Percentiles rank a stretch among this genome's conserved stretches.
Evolutionary conservation across 768 basidiomycete genomes (phyloP).

Genomic region (Auriscalpium vulgare): DNA sequence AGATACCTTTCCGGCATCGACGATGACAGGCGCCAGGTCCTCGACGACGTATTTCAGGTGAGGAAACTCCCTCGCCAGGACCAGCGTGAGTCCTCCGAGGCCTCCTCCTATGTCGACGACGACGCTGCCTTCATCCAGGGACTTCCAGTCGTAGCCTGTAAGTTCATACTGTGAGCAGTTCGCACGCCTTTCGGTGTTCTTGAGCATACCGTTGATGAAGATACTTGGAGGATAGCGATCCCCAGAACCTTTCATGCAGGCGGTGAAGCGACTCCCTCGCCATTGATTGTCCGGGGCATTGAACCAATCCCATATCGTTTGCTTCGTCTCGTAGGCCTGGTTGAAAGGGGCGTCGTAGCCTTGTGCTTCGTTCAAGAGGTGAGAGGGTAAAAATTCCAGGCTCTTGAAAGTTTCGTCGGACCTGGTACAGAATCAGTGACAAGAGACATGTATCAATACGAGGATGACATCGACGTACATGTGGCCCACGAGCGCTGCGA

Average conservation of each 20-base stretch:
- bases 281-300: not conserved
- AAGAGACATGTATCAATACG: not conserved
- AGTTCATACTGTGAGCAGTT: not conserved
- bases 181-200: too few species aligned
- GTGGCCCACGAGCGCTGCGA: constrained; percentile 15
- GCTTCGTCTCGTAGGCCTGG: not conserved
- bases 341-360: not conserved
- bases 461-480: constrained; percentile 5
- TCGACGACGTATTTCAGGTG: constrained; percentile 30
- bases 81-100: constrained; percentile 29
- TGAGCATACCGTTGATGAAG: not conserved
- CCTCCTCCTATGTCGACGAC: constrained; percentile 37
- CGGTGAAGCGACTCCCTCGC: constrained; percentile 1
- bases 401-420: constrained; percentile 3
- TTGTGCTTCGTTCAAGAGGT: not conserved
- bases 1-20: not conserved
- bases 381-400: not conserved
- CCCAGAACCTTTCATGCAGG: not conserved
- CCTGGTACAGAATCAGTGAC: not conserved
- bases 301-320: not conserved
- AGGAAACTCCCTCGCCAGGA: constrained; percentile 27
- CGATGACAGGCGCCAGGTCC: constrained; percentile 14
- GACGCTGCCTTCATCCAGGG: constrained; percentile 19
- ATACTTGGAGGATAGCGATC: not conserved
- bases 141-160: constrained; percentile 30